Base-by-base conservation (phyloP, 306 rosid species). In the Geum urbanum region DNA sequence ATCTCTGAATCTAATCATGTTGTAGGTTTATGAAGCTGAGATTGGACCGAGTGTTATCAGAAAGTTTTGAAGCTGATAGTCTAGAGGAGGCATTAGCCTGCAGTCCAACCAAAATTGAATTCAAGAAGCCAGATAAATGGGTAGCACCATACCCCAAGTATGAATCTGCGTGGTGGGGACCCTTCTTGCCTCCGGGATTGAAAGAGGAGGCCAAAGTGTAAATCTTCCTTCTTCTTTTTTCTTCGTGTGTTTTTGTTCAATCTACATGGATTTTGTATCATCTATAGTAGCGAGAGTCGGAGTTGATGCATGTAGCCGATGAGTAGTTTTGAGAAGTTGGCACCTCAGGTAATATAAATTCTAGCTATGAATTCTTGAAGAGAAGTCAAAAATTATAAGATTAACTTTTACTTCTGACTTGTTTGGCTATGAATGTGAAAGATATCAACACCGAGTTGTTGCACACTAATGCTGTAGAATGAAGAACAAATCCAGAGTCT, bases 1-100 rank as follows among this genome's bases (percentile, higher is more conserved):
- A 18, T 67, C 55, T 70, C 70, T 53, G 60, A 48, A 77, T 39
- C 10, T 37, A 13, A 54, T 51, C 62, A 18, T 61, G 16, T 76
- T 83, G 73, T 75, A 95, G 99, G 80, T 95, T 87, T 81, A 95
- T 95, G 99, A 95, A 91, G 85, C 81, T 95, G 73, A 87, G 99
- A 86, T 85, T 95, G 82, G 99, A 95, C 81, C 84, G 99, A 76
- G 99, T 95, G 63, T 83, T 95, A 66, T 57, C 85, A 8, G 95
- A 82, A 68, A 89, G 88, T 76, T 95, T 81, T 35, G 89, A 87
- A 79, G 88, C 96, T 45, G 86, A 82, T 63, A 89, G 83, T 78
- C 61, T 89, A 54, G 91, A 89, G 74, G 91, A 87, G 77, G 97
- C 96, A 32, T 75, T 95, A 41, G 96, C 92, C 74, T 89, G 88